Conservation (phyloP, 306 rosid genomes). For the Cercis canadensis region DNA sequence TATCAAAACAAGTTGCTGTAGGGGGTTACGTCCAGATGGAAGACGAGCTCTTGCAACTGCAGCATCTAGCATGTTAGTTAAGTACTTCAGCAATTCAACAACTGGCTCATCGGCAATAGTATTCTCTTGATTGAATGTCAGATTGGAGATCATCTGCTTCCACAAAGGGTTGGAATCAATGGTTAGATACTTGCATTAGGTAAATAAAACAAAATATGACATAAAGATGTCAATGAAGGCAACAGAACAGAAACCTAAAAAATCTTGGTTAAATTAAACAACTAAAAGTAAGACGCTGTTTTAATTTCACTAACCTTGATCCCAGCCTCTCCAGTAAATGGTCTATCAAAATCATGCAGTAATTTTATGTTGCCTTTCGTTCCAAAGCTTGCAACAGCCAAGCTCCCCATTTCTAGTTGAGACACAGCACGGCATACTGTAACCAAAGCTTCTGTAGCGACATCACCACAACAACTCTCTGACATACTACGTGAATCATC, state of each 20-base stretch:
- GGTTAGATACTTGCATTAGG: constrained; percentile 27
- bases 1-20: constrained; percentile 89
- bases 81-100: constrained; percentile 73
- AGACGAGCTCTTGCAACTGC: constrained; percentile 81
- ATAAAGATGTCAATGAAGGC: background rate
- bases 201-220: background rate
- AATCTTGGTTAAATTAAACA: too few species aligned
- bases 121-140: constrained; percentile 90
- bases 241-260: background rate
- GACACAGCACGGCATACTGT: constrained; percentile 94
- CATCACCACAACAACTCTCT: constrained; percentile 73
- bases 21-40: constrained; percentile 81
- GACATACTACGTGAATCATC: constrained; percentile 98
- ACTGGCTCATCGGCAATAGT: constrained; percentile 81
- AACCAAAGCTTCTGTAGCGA: constrained; percentile 84
- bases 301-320: constrained; percentile 58
- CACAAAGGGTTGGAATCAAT: constrained; percentile 26
- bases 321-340: constrained; percentile 83
- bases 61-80: constrained; percentile 67
- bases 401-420: constrained; percentile 81
- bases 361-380: constrained; percentile 80
- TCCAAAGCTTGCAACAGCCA: constrained; percentile 94
- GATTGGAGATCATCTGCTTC: constrained; percentile 78
- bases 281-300: background rate
- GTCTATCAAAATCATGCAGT: constrained; percentile 84